Percentiles rank a stretch among this genome's conserved stretches.
phyloP scores from a whole-genome alignment of 75 land plant species.

The Picea sitchensis region DNA sequence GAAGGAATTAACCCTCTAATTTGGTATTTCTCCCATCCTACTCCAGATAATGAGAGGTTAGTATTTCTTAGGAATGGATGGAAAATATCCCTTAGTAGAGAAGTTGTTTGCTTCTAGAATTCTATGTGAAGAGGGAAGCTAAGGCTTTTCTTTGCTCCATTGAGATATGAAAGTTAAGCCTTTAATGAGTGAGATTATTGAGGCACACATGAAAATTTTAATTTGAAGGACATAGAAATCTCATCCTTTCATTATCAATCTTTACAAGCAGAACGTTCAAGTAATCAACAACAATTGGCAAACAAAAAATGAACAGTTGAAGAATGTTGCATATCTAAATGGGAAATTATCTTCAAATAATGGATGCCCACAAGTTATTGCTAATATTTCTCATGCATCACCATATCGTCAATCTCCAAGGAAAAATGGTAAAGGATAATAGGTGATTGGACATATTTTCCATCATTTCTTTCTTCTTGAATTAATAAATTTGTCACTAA shows the following conservation, averaged over 20 bases:
- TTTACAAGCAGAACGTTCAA: slow-evolving; percentile 35
- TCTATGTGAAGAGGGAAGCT: too few species aligned
- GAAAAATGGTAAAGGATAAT: slow-evolving; percentile 11
- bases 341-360: slow-evolving; percentile 13
- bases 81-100: too few species aligned
- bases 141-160: slow-evolving; percentile 47
- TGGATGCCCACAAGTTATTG: slow-evolving; percentile 27
- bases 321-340: slow-evolving; percentile 13
- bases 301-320: slow-evolving; percentile 15
- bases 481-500: slow-evolving; percentile 7
- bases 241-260: slow-evolving; percentile 48
- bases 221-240: slow-evolving; percentile 53
- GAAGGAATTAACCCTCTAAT: too few species aligned
- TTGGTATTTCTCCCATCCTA: too few species aligned
- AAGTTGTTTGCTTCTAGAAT: too few species aligned
- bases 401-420: slow-evolving; percentile 37
- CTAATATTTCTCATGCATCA: slow-evolving; percentile 28
- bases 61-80: too few species aligned
- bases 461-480: slow-evolving; percentile 7
- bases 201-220: slow-evolving; percentile 36
- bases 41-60: too few species aligned
- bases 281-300: slow-evolving; percentile 16
- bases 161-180: slow-evolving; percentile 53
- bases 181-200: slow-evolving; percentile 59
- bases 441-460: neutral